Evolutionary conservation across 139 green algal species (phyloP), one percentile per base, ranked within the genome.

Genomic region (Penium margaritaceum): DNA sequence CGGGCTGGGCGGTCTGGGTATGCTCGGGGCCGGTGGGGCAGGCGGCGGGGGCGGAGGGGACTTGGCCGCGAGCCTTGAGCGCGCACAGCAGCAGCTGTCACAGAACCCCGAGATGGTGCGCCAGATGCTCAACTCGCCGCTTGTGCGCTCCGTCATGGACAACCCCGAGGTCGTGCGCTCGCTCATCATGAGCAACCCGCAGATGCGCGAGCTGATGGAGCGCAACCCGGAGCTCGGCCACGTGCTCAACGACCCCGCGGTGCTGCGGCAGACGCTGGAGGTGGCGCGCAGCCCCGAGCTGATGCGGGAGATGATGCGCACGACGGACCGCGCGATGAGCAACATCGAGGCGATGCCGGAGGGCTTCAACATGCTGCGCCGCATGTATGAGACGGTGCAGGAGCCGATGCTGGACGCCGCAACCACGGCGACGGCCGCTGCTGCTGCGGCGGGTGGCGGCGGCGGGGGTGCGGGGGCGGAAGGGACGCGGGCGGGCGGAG

Each of bases 331-430:
- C 2, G 87, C 92, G 2, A 82, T 98, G 70, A 85, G 65, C 63
- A 97, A 98, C 87, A 90, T 98, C 12, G 95, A 98, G 81, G 84
- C 76, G 1, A 86, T 95, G 67, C 94, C 94, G 0, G 94, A 91
- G 47, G 94, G 94, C 63, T 99, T 97, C 84, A 96, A 98, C 79
- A 85, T 86, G 24, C 87, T 99, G 68, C 79, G 90, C 1, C 87
- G 89, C 39, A 89, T 96, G 80, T 96, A 96, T 73, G 86, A 93
- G 53, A 87, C 88, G 34, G 84, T 96, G 41, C 87, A 93, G 86
- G 82, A 92, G 78, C 91, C 90, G 3, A 74, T 96, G n/a, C 84
- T 93, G 76, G 85, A 92, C 38, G 90, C 90, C 7, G 74, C 85
- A 6, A 84, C 66, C 19, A 72, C 29, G n/a, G 44, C 29, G 14